These are phyloP conservation scores for Tilletiaria anomala DNA, from an alignment of 1,284 basidiomycete species.

Conservation along the genomic window DNA sequence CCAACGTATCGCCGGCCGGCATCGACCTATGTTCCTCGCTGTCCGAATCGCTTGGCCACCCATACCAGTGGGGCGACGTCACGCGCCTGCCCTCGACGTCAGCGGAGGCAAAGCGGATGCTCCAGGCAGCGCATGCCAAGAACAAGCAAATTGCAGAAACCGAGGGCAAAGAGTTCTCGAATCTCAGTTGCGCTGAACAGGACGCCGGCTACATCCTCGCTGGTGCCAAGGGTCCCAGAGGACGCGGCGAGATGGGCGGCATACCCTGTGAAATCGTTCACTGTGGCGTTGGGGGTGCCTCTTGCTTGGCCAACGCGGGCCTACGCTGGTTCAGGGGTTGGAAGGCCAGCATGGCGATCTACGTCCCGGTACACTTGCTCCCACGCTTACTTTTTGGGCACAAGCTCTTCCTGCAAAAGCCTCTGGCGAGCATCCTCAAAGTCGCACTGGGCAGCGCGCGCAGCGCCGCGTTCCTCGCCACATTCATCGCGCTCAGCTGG, in stretches of 20 bases:
- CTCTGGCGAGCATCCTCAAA: conserved; percentile 15
- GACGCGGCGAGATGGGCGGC: conserved; percentile 25
- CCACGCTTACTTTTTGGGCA: conserved; percentile 39
- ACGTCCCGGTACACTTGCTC: conserved; percentile 41
- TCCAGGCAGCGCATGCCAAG: conserved; percentile 3
- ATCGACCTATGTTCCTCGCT: conserved; percentile 15
- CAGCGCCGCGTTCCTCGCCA: conserved; percentile 40
- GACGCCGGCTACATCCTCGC: conserved; percentile 14
- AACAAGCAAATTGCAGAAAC: background rate
- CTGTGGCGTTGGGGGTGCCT: conserved; percentile 29
- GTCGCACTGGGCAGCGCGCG: conserved; percentile 34
- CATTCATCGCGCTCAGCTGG: conserved; percentile 39
- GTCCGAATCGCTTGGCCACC: conserved; percentile 24
- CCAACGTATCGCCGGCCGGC: conserved; percentile 7
- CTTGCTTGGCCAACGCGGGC: conserved; percentile 36
- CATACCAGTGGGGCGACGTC: conserved; percentile 26
- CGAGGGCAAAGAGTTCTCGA: background rate
- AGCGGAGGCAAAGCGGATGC: conserved; percentile 7
- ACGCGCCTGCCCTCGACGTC: conserved; percentile 12
- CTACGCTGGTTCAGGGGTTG: conserved; percentile 36
- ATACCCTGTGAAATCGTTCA: conserved; percentile 41
- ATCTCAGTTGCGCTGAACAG: background rate
- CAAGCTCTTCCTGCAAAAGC: conserved; percentile 12
- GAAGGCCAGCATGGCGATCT: conserved; percentile 38
- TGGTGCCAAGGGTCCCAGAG: conserved; percentile 19